Base-by-base conservation (phyloP, 805 yeast species). In the Saturnispora hagleri region DNA sequence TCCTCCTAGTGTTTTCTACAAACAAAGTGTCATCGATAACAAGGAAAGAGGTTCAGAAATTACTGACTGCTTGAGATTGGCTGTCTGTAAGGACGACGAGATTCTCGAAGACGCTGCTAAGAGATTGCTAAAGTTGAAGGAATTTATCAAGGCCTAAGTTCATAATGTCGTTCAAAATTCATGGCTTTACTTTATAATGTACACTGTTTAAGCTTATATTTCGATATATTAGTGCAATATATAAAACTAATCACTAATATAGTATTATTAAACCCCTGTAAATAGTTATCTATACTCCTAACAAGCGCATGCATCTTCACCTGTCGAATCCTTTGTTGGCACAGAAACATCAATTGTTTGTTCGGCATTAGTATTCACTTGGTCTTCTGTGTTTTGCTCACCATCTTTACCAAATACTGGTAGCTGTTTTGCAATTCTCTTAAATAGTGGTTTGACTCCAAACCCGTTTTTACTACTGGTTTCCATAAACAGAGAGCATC, bases 1-100 rank as follows among this genome's bases (percentile, higher is more conserved):
- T 57, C 99, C 99, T 10, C 98, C 98, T 28, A 85, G 96, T n/a
- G 98, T 91, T 68, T 93, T 93, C 63, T 81, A 87, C 61, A 76
- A 82, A 43, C 77, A 81, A 9, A 73, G 78, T 51, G 80, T 83
- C 17, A 89, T 91, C 51, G 96, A 90, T 64, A 17, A 55, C 26
- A 46, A 52, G 10, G 33, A 40, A 8, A 44, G 48, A 31, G 51
- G 51, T n/a, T 35, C 26, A 12, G 51, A 48, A 34, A 55, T 55
- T 18, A 40, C 52, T 3, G 83, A 87, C 60, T 79, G 89, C 64
- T 72, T 93, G 55, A 81, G 99, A 63, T 90, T 93, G 67, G 98
- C 99, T 15, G 95, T 93, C 18, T 93, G 99, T 75, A 93, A 93
- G 71, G 96, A 86, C 60, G 95, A 93, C 64, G 75, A 72, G 4